A percentile compares a stretch with the other conserved stretches of the same genome.
These are phyloP conservation scores for Pythium insidiosum DNA, from an alignment of 352 stramenopile species.

Conservation along the genomic window DNA sequence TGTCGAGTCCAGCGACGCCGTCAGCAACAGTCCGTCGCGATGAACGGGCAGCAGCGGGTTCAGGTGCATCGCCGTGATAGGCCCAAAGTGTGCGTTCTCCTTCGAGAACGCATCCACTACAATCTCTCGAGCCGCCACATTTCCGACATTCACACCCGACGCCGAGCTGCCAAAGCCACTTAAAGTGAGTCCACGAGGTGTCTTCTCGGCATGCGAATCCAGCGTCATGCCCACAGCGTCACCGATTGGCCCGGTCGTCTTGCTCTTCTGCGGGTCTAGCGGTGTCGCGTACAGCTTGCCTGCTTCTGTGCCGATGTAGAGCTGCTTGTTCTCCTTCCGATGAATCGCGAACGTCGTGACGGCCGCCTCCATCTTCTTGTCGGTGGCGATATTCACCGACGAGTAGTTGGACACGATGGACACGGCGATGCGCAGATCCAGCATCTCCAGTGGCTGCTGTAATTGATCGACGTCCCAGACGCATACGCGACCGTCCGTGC, in stretches of 20 bases:
- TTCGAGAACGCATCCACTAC: slow-evolving; percentile 61
- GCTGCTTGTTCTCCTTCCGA: slow-evolving; percentile 73
- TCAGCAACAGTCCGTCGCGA: slow-evolving; percentile 72
- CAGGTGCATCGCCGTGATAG: slow-evolving; percentile 81
- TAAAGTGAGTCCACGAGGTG: slow-evolving; percentile 2
- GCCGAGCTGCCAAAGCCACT: background rate
- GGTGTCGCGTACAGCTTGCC: slow-evolving; percentile 74
- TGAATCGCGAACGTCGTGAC: slow-evolving; percentile 79
- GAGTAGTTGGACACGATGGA: slow-evolving; percentile 74
- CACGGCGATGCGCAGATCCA: slow-evolving; percentile 75
- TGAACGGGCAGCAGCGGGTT: slow-evolving; percentile 65
- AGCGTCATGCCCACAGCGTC: slow-evolving; percentile 9
- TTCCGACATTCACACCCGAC: background rate
- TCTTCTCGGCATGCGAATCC: slow-evolving; percentile 34
- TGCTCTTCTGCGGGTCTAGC: slow-evolving; percentile 68
- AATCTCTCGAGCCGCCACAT: slow-evolving; percentile 39
- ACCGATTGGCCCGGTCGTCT: slow-evolving; percentile 13
- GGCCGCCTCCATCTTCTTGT: slow-evolving; percentile 84
- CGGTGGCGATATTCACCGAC: slow-evolving; percentile 42
- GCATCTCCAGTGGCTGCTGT: slow-evolving; percentile 75
- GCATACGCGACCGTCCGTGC: slow-evolving; percentile 80
- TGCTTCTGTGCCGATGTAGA: slow-evolving; percentile 80
- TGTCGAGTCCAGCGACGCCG: slow-evolving; percentile 79
- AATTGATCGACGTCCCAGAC: slow-evolving; percentile 83
- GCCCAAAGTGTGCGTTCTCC: slow-evolving; percentile 69